These are phyloP conservation scores for Rhizopogon salebrosus DNA, from an alignment of 768 basidiomycete genomes.

Conservation along the genomic window DNA sequence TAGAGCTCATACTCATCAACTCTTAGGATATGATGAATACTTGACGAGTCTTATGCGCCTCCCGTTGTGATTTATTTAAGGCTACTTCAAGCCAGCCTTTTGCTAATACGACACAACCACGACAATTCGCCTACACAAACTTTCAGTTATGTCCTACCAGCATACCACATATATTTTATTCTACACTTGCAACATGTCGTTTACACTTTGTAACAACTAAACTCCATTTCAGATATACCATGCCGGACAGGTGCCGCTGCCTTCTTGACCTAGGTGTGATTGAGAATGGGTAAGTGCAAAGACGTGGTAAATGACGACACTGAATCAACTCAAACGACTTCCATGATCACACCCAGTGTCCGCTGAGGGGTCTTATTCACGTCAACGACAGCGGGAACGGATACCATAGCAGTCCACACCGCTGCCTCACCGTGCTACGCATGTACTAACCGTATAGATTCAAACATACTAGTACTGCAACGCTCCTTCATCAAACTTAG, in stretches of 20 bases:
- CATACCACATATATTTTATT: background rate
- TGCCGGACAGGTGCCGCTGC: slow-evolving; percentile 11
- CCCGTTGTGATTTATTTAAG: background rate
- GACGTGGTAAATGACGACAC: background rate
- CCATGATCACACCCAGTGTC: slow-evolving; percentile 24
- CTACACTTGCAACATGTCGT: slow-evolving; percentile 2
- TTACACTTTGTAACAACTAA: slow-evolving; percentile 13
- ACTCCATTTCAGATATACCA: slow-evolving; percentile 7
- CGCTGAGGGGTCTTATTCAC: slow-evolving; percentile 22
- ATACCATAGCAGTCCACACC: slow-evolving; percentile 22
- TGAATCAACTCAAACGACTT: background rate
- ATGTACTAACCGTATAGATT: slow-evolving; percentile 12
- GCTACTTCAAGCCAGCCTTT: background rate
- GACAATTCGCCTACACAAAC: background rate
- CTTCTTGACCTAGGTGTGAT: slow-evolving; percentile 15
- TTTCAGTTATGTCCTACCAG: background rate
- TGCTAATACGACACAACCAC: background rate
- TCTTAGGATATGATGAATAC: slow-evolving; percentile 3
- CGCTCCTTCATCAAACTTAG: slow-evolving; percentile 2
- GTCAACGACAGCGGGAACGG: slow-evolving; percentile 20
- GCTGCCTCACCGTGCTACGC: slow-evolving; percentile 22
- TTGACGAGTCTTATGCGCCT: background rate
- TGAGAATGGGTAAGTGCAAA: slow-evolving; percentile 14
- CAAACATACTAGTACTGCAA: too few relatives aligned
- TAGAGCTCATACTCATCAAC: background rate